Evolutionary conservation across 306 rosid species (phyloP), one percentile per base, ranked within the genome.

Genomic region (Castanea crenata): DNA sequence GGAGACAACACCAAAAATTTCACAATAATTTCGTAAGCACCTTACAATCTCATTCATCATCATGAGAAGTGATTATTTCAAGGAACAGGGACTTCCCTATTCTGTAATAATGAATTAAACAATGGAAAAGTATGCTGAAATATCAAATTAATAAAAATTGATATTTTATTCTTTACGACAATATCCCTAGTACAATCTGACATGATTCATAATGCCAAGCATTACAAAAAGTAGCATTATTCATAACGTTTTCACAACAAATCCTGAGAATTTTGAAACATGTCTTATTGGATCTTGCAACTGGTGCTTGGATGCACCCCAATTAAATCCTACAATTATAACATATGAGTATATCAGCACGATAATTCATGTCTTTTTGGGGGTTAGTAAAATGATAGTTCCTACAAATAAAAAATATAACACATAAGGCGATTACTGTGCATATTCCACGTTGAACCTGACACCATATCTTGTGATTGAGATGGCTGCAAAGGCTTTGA

Each of bases 1-100:
- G 57, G 90, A 85, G 85, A 77, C 89, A 82, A 74, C 86, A 78
- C 75, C 81, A n/a, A 74, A 77, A 79, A 62, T 23, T 61, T 23
- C 85, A 54, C 62, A 75, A 19, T 55, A 31, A 61, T 20, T 73
- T 32, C 35, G 21, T 76, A 35, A 74, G 76, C 64, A 73, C 51
- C 69, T 61, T 80, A 27, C 73, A 80, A 25, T 59, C 87, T 11
- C 86, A 72, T 25, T 34, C 67, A 55, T 80, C 76, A 78, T 14
- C 75, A 54, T 82, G 81, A 84, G 46, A 6, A 71, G 55, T 75
- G 16, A 44, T 77, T 46, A 64, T 64, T 64, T 64, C 5, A 31
- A 15, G 41, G 14, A 18, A 49, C 3, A 25, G 10, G 52, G 72
- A 19, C 52, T 68, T 35, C 27, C 52, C 52, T 35, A 68, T 18